Base-by-base conservation (phyloP, 2,329 filamentous ascomycete genomes). In the Colletotrichum neosansevieriae region DNA sequence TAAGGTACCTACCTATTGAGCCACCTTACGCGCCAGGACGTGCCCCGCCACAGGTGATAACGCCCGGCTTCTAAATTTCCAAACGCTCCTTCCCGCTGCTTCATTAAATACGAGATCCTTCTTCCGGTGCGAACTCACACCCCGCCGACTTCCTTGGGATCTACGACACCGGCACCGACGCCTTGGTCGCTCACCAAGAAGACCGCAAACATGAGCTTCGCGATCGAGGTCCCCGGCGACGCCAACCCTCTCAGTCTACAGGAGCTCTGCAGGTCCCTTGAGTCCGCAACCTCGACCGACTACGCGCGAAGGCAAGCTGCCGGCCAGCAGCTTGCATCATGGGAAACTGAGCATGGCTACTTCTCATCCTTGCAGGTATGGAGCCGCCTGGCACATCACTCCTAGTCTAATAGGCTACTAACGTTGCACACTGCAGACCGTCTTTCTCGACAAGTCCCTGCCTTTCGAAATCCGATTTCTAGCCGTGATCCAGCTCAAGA, bases 401-500 rank as follows among this genome's bases (percentile, higher is more conserved):
- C 1, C 57, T 36, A 32, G 32, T 9, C 21, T 3, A 13, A 17
- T 7, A 7, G 29, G 12, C 32, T 7, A 32, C 13, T 61, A 21
- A 69, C 36, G 10, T 47, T 24, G 19, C 34, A 10, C 47, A 38
- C 38, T 36, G 36, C 75, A 97, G 91, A 87, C 91, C 73, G 88
- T 94, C 40, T 98, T 94, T 77, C 86, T 97, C 71, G 92, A 97
- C 81, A 89, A 89, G 70, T 89, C 89, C 2, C 83, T 97, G 1
- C 92, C 93, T 1, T 81, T 88, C 66, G 91, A 97, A 74, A 88
- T 95, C 60, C 92, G 96, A 70, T 94, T 97, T 75, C 89, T 98
- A 11, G 92, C 95, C 62, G 89, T 98, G 66, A 97, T 98, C 73
- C 93, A 97, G 77, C 86, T 99, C 61, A 98, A 98, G 78, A 98